Evolutionary conservation across 192 early-diverging fungal genomes (phyloP), one percentile per base, ranked within the genome.

Genomic region (Podila verticillata): DNA sequence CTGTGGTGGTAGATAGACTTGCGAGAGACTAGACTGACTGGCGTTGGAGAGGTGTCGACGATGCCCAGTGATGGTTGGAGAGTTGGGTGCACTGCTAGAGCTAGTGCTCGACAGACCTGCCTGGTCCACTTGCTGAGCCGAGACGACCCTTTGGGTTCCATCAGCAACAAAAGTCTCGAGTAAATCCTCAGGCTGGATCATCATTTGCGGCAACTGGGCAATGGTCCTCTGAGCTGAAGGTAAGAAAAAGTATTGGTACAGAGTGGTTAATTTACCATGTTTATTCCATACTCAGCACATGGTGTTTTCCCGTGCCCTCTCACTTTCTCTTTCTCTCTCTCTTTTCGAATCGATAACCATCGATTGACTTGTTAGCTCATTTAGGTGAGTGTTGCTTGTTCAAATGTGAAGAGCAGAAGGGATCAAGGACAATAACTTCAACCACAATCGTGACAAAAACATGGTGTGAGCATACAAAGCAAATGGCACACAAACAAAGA

Each of bases 101-200:
- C 22, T 54, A 54, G n/a, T 54, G 51, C 51, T 54, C 44, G 65
- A 64, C 20, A 80, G 28, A 48, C 70, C 66, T 20, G 66, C 59
- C 57, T 80, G 77, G 61, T 80, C 77, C 54, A 80, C 77, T 31
- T 80, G 77, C 57, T 80, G 77, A 8, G 77, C 71, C 2, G 77
- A 80, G 13, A 80, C 70, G 3, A 80, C 57, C 31, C 77, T 65
- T 47, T 72, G 70, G 7, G 77, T 80, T 24, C 77, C 77, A 60
- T 80, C 77, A 3, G 77, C 77, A 7, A 80, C 61, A 60, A 80
- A 80, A 4, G 77, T 58, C 57, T 80, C 77, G 24, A 80, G 70
- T 12, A 80, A 58, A 30, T 80, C 77, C 48, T 72, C 61, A 10
- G 77, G 77, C 48, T 72, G 70, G 20, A 80, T 72, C 77, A 80